Percentiles rank a stretch among this genome's conserved stretches.
These are phyloP conservation scores for grape (Vitis vinifera) DNA, from an alignment of 164 flowering plant species.

Conservation along the genomic window DNA sequence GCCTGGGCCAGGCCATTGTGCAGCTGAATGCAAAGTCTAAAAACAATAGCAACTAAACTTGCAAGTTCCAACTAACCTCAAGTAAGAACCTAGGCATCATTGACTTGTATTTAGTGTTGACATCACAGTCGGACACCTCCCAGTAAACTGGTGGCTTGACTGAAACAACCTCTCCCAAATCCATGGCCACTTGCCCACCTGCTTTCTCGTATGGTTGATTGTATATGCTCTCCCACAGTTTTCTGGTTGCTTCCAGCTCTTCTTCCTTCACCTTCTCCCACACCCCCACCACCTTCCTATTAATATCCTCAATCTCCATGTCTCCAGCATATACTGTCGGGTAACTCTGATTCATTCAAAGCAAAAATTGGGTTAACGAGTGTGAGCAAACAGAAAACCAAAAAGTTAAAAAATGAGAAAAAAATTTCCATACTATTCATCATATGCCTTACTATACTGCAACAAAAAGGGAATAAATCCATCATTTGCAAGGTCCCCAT, in stretches of 20 bases:
- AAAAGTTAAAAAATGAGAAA: neutral
- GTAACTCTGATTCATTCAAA: slow-evolving; percentile 63
- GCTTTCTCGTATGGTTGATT: slow-evolving; percentile 92
- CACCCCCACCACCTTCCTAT: slow-evolving; percentile 42
- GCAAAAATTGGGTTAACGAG: neutral
- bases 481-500: too few relatives aligned
- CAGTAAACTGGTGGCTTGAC: slow-evolving; percentile 45
- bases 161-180: slow-evolving; percentile 17
- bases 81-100: slow-evolving; percentile 76
- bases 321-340: slow-evolving; percentile 75
- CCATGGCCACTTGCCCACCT: slow-evolving; percentile 45
- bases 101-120: slow-evolving; percentile 67
- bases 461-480: too few relatives aligned
- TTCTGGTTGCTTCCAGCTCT: slow-evolving; percentile 52
- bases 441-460: too few relatives aligned
- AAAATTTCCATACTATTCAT: neutral
- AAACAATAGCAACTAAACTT: too few relatives aligned
- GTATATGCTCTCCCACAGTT: slow-evolving; percentile 68
- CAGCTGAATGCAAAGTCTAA: too few relatives aligned
- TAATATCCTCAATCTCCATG: slow-evolving; percentile 45
- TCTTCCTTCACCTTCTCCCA: slow-evolving; percentile 47
- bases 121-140: slow-evolving; percentile 65
- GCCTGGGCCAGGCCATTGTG: too few relatives aligned
- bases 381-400: neutral
- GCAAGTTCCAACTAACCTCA: slow-evolving; percentile 48